Evolutionary conservation across 371 early-diverging fungal genomes (phyloP).

Genomic region (Mucor racemosus): DNA sequence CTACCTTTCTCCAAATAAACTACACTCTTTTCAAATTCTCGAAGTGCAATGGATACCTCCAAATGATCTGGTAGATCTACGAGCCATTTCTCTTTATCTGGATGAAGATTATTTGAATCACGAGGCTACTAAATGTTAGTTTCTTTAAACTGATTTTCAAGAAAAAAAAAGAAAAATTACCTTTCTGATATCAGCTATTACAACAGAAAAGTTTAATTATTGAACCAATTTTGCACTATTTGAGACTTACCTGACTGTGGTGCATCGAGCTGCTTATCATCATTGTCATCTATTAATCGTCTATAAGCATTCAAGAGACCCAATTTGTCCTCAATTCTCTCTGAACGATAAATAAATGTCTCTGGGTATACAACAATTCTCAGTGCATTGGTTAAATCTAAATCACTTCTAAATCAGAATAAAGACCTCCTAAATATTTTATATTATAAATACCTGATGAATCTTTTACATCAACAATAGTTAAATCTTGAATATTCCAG

Average conservation of each 20-base stretch:
- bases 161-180: no score
- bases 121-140: constrained; percentile 8
- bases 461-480: constrained; percentile 83
- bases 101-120: constrained; percentile 19
- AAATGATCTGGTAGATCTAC: constrained; percentile 80
- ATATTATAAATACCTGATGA: constrained; percentile 72
- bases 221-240: not conserved
- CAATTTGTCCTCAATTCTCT: constrained; percentile 75
- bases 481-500: constrained; percentile 75
- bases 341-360: constrained; percentile 74
- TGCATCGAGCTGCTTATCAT: constrained; percentile 48
- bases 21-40: constrained; percentile 87
- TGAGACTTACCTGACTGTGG: constrained; percentile 25
- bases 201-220: not conserved
- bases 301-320: constrained; percentile 70
- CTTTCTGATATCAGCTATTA: constrained; percentile 17
- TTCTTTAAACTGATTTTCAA: no score
- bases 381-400: constrained; percentile 62
- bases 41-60: constrained; percentile 86
- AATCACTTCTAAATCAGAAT: no score
- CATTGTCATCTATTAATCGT: constrained; percentile 69
- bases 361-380: constrained; percentile 78
- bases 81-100: constrained; percentile 67
- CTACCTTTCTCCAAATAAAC: constrained; percentile 72
- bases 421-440: no score